These are phyloP conservation scores for Fusarium metavorans DNA, from an alignment of 2,329 filamentous ascomycete species.

Conservation along the genomic window DNA sequence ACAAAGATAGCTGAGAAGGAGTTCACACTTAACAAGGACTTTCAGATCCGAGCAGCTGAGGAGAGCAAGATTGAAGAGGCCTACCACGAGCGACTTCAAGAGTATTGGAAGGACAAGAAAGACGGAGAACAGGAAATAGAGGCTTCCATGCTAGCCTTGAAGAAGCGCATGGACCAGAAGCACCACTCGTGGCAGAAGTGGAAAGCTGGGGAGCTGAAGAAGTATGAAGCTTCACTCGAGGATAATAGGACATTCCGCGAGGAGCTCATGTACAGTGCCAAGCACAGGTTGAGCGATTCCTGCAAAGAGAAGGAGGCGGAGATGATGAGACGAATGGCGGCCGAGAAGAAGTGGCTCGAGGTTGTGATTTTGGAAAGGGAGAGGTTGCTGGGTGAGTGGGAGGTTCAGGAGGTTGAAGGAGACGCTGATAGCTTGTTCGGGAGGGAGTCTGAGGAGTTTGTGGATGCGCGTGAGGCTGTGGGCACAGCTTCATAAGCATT, in stretches of 20 bases:
- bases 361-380: conserved; percentile 59
- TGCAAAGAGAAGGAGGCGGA: conserved; percentile 48
- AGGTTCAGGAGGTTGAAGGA: conserved; percentile 58
- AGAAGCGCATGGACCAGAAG: conserved; percentile 55
- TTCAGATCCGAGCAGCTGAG: conserved; percentile 52
- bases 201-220: conserved; percentile 55
- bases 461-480: conserved; percentile 11
- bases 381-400: conserved; percentile 56
- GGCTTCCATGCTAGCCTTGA: conserved; percentile 50
- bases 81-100: conserved; percentile 55
- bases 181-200: conserved; percentile 56
- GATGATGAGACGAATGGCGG: conserved; percentile 50
- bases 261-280: conserved; percentile 58
- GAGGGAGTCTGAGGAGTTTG: conserved; percentile 29
- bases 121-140: conserved; percentile 49
- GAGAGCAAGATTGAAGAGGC: conserved; percentile 59
- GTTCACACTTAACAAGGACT: conserved; percentile 54
- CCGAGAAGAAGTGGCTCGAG: conserved; percentile 62
- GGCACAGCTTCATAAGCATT: neutral
- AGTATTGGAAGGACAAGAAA: conserved; percentile 53
- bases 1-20: conserved; percentile 51
- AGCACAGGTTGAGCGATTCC: conserved; percentile 46
- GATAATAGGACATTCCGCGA: conserved; percentile 55
- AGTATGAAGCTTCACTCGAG: conserved; percentile 50
- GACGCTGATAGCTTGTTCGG: conserved; percentile 51